Evolutionary conservation across 805 yeast genomes (phyloP).

Genomic region (Cyberlindnera euphorbiae): DNA sequence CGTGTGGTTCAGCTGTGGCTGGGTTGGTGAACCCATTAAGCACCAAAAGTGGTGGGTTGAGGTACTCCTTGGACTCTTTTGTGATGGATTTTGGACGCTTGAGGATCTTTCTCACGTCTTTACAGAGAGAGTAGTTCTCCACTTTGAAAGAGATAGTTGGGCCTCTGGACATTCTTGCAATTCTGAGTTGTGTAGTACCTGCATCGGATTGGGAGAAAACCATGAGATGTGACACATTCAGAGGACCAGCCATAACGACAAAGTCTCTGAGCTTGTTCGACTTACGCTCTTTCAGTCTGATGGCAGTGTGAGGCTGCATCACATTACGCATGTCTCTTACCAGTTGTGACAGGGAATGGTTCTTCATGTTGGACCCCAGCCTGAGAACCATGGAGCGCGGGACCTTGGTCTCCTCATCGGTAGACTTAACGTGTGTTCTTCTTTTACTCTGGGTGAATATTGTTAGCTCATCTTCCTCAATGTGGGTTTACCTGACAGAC

Average conservation of each 20-base stretch:
- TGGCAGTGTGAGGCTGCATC: slow-evolving; percentile 97
- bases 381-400: slow-evolving; percentile 95
- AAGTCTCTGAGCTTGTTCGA: slow-evolving; percentile 86
- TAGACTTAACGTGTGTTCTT: slow-evolving; percentile 77
- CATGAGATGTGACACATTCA: slow-evolving; percentile 86
- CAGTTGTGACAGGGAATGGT: slow-evolving; percentile 77
- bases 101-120: slow-evolving; percentile 69
- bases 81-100: slow-evolving; percentile 76
- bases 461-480: slow-evolving; percentile 11
- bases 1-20: slow-evolving; percentile 59
- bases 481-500: slow-evolving; percentile 11
- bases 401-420: slow-evolving; percentile 64
- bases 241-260: slow-evolving; percentile 97
- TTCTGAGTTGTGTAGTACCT: slow-evolving; percentile 77
- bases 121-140: slow-evolving; percentile 68
- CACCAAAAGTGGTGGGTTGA: slow-evolving; percentile 84
- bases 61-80: slow-evolving; percentile 53
- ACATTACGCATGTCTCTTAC: slow-evolving; percentile 83
- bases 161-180: slow-evolving; percentile 88
- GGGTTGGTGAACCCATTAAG: slow-evolving; percentile 83
- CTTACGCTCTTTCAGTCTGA: slow-evolving; percentile 79
- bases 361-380: slow-evolving; percentile 70
- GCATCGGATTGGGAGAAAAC: slow-evolving; percentile 78
- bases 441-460: slow-evolving; percentile 52
- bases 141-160: slow-evolving; percentile 87